Evolutionary conservation across 371 early-diverging fungal genomes (phyloP), one percentile per base, ranked within the genome.

Genomic region (Syncephalastrum monosporum): DNA sequence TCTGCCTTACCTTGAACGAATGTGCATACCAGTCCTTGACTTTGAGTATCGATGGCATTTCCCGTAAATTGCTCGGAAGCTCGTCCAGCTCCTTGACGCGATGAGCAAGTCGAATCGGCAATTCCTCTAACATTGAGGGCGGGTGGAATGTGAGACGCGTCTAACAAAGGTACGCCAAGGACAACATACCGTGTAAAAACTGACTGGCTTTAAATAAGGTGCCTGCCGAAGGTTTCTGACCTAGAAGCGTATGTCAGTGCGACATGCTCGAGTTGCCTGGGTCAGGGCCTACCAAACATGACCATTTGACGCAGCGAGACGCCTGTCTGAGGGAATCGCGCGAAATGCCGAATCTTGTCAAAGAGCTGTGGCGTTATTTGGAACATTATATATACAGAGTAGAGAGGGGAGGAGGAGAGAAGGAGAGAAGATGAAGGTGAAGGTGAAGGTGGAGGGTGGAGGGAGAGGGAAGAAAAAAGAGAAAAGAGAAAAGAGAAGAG

Each of bases 21-120:
- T 95, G 92, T 27, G 93, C 88, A 70, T 98, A 98, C 98, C 95
- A 95, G 60, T 94, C 80, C 72, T 95, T 94, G 19, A 98, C 98
- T 44, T 85, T 83, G 49, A 83, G 60, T 50, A 98, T 91, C 27
- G 91, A 90, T 15, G 91, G 91, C 96, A 96, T 96, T 33, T 89
- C 80, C 55, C 85, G 86, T n/a, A 98, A 79, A 53, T 82, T 81
- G 53, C 91, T 81, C 0, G 98, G 98, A 29, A 98, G 73, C 59
- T 89, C 86, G 48, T 96, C 96, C 43, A 98, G 81, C 73, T 98
- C 98, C 42, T 95, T 94, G 24, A 96, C 96, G 21, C 98, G 83
- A 64, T 94, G 95, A 1, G 98, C 96, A 13, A 97, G 74, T 4
- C 98, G 89, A 55, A 98, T 91, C 25, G 97, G 97, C 45, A 98